Evolutionary conservation across 2,329 filamentous ascomycete genomes (phyloP).

Genomic region (Myriosclerotinia duriaeana): DNA sequence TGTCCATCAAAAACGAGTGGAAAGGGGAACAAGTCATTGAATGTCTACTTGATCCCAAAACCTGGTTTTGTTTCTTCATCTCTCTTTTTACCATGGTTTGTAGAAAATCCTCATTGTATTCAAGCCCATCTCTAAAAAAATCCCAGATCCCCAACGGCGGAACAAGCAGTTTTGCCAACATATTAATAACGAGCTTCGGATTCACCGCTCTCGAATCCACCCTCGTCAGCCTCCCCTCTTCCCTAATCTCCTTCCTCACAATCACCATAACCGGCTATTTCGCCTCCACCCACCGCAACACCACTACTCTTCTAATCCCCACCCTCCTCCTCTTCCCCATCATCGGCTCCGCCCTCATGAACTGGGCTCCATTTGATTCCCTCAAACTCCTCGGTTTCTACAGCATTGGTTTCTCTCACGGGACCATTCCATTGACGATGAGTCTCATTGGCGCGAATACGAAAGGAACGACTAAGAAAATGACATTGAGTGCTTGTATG

Average conservation of each 20-base stretch:
- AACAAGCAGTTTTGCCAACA: slow-evolving; percentile 59
- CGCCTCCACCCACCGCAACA: slow-evolving; percentile 41
- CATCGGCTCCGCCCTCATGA: slow-evolving; percentile 39
- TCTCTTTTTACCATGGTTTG: slow-evolving; percentile 49
- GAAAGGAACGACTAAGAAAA: slow-evolving; percentile 40
- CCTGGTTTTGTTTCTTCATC: slow-evolving; percentile 55
- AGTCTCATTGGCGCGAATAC: slow-evolving; percentile 39
- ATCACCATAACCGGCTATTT: slow-evolving; percentile 38
- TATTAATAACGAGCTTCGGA: slow-evolving; percentile 43
- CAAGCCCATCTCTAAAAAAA: neutral
- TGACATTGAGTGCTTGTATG: slow-evolving; percentile 36
- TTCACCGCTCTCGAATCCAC: slow-evolving; percentile 42
- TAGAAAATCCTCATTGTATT: neutral
- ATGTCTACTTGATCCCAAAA: slow-evolving; percentile 56
- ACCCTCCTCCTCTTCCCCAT: slow-evolving; percentile 32
- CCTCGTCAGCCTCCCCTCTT: slow-evolving; percentile 32
- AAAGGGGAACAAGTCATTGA: slow-evolving; percentile 50
- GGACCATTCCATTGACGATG: slow-evolving; percentile 38
- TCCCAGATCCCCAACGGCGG: slow-evolving; percentile 52
- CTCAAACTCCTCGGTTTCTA: slow-evolving; percentile 40
- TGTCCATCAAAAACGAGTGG: slow-evolving; percentile 50
- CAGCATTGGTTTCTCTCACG: slow-evolving; percentile 28
- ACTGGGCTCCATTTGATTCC: slow-evolving; percentile 28
- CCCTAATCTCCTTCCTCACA: slow-evolving; percentile 30
- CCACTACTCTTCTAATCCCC: slow-evolving; percentile 33